These are phyloP conservation scores for Warburgia ugandensis DNA, from an alignment of 164 flowering plant genomes.

Conservation along the genomic window DNA sequence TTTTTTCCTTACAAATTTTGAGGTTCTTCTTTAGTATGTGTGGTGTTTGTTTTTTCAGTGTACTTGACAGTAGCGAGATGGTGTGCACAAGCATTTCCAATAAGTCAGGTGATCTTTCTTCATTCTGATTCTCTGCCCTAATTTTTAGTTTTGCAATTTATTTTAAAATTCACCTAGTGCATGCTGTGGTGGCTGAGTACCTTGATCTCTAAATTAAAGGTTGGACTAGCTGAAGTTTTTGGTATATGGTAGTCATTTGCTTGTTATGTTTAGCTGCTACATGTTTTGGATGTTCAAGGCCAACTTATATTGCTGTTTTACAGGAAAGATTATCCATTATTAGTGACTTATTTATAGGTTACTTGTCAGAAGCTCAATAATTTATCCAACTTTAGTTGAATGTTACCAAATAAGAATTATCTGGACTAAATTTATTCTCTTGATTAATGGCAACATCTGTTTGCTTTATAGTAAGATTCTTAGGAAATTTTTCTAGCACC, in stretches of 20 bases:
- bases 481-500: too few relatives aligned
- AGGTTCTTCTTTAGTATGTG: background rate
- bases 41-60: constrained; percentile 38
- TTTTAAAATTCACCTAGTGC: background rate
- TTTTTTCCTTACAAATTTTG: background rate
- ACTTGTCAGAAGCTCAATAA: background rate
- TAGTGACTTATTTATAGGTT: background rate
- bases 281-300: background rate
- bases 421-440: background rate
- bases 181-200: background rate
- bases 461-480: too few relatives aligned
- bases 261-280: background rate
- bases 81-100: constrained; percentile 17
- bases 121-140: background rate
- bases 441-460: background rate
- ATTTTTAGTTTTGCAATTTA: background rate
- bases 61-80: constrained; percentile 53
- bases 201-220: background rate
- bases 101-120: constrained; percentile 48
- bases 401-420: background rate
- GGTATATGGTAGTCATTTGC: background rate
- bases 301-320: too few relatives aligned
- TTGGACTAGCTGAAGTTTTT: background rate
- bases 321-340: too few relatives aligned
- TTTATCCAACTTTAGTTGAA: background rate